Conservation (phyloP, 208 protist genomes). For the Leishmania martiniquensis region DNA sequence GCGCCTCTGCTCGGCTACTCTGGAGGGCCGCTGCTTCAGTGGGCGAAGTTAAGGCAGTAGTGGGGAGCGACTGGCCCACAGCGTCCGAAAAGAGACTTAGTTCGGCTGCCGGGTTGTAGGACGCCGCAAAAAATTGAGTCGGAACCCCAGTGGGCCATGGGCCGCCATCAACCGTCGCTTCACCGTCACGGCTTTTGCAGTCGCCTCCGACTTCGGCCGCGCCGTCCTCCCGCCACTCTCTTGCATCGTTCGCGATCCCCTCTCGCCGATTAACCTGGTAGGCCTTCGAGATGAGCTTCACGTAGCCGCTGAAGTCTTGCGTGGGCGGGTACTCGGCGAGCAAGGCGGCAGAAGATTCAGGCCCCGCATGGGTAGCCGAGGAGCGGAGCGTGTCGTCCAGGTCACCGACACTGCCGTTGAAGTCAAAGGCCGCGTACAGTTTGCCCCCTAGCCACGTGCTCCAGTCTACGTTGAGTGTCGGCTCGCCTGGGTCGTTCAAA, state of each 20-base stretch:
- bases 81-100: slow-evolving; percentile 28
- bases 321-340: slow-evolving; percentile 46
- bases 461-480: slow-evolving; percentile 45
- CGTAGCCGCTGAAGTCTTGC: slow-evolving; percentile 68
- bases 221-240: slow-evolving; percentile 28
- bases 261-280: slow-evolving; percentile 73
- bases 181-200: neutral
- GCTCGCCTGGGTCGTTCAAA: slow-evolving; percentile 75
- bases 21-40: neutral
- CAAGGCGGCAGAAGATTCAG: slow-evolving; percentile 44
- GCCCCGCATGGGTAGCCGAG: slow-evolving; percentile 23
- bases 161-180: slow-evolving; percentile 24
- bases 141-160: slow-evolving; percentile 72
- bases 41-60: neutral
- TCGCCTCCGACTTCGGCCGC: neutral
- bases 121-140: slow-evolving; percentile 49
- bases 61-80: slow-evolving; percentile 16
- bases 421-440: slow-evolving; percentile 73
- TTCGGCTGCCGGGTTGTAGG: slow-evolving; percentile 29
- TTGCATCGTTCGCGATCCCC: slow-evolving; percentile 29
- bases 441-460: slow-evolving; percentile 70
- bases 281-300: slow-evolving; percentile 62
- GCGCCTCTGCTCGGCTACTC: neutral
- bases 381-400: slow-evolving; percentile 31
- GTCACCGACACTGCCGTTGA: slow-evolving; percentile 28